Percentiles rank a stretch among this genome's conserved stretches.
These are phyloP conservation scores for Chalciporus sphaerocephalus DNA, from an alignment of 768 basidiomycete species.

Conservation along the genomic window DNA sequence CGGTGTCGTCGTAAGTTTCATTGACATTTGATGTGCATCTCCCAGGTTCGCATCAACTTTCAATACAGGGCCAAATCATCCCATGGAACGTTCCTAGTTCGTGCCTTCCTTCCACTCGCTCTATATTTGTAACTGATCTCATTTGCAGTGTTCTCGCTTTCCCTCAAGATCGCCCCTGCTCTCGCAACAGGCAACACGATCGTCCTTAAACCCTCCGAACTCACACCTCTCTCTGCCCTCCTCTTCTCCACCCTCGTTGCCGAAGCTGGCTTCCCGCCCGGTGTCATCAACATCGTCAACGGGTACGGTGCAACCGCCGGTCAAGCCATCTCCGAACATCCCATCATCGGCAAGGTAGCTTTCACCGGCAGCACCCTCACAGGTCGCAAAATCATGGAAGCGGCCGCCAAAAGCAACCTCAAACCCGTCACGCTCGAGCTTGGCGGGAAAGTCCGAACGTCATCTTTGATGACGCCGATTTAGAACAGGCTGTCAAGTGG, in stretches of 20 bases:
- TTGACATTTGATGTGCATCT: neutral
- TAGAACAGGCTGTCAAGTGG: conserved; percentile 64
- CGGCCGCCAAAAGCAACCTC: conserved; percentile 75
- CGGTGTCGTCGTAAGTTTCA: conserved; percentile 11
- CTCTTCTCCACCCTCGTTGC: conserved; percentile 45
- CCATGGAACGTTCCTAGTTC: conserved; percentile 62
- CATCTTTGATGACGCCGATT: conserved; percentile 46
- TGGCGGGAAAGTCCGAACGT: conserved; percentile 49
- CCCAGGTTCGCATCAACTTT: neutral
- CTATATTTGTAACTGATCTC: neutral
- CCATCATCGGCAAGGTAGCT: conserved; percentile 65
- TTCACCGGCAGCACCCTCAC: conserved; percentile 84
- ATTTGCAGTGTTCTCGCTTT: conserved; percentile 50
- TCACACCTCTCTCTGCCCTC: conserved; percentile 68
- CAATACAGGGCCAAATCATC: conserved; percentile 46
- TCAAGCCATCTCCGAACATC: conserved; percentile 64
- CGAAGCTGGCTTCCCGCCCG: conserved; percentile 73
- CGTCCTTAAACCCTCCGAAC: conserved; percentile 78
- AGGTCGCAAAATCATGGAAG: conserved; percentile 76
- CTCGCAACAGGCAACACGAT: conserved; percentile 75
- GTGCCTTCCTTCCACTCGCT: conserved; percentile 9
- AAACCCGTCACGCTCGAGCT: conserved; percentile 66
- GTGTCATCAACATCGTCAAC: conserved; percentile 72
- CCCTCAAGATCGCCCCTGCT: conserved; percentile 74
- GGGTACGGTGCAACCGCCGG: conserved; percentile 72